phyloP scores from a whole-genome alignment of 2,329 filamentous ascomycete genomes.

The Stachybotrys chartarum region DNA sequence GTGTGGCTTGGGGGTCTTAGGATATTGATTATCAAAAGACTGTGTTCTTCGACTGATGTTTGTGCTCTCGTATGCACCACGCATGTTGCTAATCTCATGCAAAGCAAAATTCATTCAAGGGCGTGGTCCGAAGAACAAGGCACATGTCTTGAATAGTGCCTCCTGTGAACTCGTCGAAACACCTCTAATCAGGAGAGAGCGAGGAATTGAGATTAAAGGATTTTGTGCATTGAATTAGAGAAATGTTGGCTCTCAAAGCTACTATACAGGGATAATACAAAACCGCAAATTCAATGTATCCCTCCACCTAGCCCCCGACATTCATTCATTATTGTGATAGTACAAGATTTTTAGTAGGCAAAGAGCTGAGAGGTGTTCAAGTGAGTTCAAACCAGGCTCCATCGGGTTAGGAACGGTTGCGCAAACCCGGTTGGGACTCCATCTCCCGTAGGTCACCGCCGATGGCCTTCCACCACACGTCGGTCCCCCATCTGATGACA shows the following conservation, averaged over 20 bases:
- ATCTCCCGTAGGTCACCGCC: slow-evolving; percentile 58
- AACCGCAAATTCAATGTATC: not conserved
- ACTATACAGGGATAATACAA: not conserved
- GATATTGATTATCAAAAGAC: too few species aligned
- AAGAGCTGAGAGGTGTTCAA: not conserved
- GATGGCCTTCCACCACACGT: slow-evolving; percentile 87
- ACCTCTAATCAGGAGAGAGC: too few species aligned
- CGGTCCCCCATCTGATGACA: slow-evolving; percentile 80
- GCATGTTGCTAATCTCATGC: too few species aligned
- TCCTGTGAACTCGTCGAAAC: too few species aligned
- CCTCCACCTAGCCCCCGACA: not conserved
- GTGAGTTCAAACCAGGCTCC: not conserved
- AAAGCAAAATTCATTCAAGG: too few species aligned
- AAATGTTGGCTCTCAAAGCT: not conserved
- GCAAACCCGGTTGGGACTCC: slow-evolving; percentile 1
- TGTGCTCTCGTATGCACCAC: too few species aligned
- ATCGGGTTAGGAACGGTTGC: not conserved
- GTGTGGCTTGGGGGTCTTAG: too few species aligned
- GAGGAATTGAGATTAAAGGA: not conserved
- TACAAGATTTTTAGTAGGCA: not conserved
- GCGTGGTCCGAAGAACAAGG: too few species aligned
- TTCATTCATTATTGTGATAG: not conserved
- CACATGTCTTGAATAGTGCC: too few species aligned
- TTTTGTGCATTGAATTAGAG: too few species aligned
- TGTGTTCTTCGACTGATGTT: too few species aligned